These are phyloP conservation scores for Mucor racemosus DNA, from an alignment of 371 early-diverging fungal species.

Conservation along the genomic window DNA sequence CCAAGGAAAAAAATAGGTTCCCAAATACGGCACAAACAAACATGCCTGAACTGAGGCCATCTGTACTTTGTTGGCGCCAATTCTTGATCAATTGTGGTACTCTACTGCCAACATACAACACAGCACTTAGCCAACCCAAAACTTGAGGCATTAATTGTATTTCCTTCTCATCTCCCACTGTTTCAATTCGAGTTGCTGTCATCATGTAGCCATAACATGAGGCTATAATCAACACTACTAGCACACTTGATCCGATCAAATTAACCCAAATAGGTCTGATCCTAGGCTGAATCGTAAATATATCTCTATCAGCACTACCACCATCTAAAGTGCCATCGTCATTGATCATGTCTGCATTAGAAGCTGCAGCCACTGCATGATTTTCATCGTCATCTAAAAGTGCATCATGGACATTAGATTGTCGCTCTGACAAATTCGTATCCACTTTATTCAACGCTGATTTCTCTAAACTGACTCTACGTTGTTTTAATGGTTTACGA, in stretches of 20 bases:
- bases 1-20: constrained; percentile 66
- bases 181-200: neutral
- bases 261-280: constrained; percentile 15
- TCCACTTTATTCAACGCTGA: neutral
- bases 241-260: constrained; percentile 10
- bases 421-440: neutral
- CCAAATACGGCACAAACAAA: constrained; percentile 81
- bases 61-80: constrained; percentile 65
- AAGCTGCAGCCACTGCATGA: neutral
- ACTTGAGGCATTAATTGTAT: constrained; percentile 35
- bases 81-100: constrained; percentile 82
- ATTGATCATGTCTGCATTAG: neutral
- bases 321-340: neutral
- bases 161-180: neutral
- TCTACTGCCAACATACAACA: constrained; percentile 62
- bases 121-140: constrained; percentile 56
- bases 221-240: constrained; percentile 7
- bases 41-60: constrained; percentile 79
- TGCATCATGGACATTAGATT: neutral
- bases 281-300: neutral
- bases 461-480: neutral
- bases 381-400: neutral
- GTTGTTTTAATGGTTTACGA: constrained; percentile 8
- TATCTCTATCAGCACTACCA: neutral
- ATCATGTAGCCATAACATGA: constrained; percentile 26